phyloP scores from a whole-genome alignment of 2,329 filamentous ascomycete species.

The Exophiala mesophila region DNA sequence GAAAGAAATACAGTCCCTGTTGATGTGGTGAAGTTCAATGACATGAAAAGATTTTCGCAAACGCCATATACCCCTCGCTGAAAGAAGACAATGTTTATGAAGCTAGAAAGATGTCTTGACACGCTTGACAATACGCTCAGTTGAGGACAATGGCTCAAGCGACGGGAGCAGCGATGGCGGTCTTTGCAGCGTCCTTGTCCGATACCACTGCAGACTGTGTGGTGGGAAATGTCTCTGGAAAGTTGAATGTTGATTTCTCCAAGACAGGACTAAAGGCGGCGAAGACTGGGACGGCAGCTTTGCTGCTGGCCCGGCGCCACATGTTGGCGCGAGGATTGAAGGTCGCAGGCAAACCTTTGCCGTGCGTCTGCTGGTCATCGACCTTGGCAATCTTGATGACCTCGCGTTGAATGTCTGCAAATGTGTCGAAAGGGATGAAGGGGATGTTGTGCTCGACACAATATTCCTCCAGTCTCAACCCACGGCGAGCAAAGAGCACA shows the following conservation, averaged over 20 bases:
- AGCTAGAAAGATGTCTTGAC: too few relatives aligned
- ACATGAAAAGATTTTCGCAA: too few relatives aligned
- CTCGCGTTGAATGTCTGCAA: constrained; percentile 60
- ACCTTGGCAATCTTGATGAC: constrained; percentile 54
- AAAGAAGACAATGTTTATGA: neutral
- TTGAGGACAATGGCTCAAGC: constrained; percentile 5
- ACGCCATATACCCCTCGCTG: too few relatives aligned
- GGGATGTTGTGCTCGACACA: constrained; percentile 58
- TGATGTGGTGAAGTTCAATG: too few relatives aligned
- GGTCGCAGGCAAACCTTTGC: constrained; percentile 53
- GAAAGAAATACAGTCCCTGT: too few relatives aligned
- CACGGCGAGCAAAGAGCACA: constrained; percentile 62
- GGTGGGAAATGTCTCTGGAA: constrained; percentile 56
- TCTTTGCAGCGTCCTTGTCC: constrained; percentile 3
- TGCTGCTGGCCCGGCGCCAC: constrained; percentile 60
- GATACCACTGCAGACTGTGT: constrained; percentile 31
- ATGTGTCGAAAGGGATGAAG: constrained; percentile 61
- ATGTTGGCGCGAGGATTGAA: constrained; percentile 67
- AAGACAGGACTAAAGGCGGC: constrained; percentile 48
- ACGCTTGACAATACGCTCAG: too few relatives aligned
- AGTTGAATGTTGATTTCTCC: constrained; percentile 60
- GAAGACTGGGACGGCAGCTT: constrained; percentile 48
- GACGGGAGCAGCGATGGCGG: constrained; percentile 18
- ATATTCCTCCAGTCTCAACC: constrained; percentile 61
- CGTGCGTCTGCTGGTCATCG: constrained; percentile 58